Evolutionary conservation across 1,284 basidiomycete genomes (phyloP).

Genomic region (Tilletia setariae): DNA sequence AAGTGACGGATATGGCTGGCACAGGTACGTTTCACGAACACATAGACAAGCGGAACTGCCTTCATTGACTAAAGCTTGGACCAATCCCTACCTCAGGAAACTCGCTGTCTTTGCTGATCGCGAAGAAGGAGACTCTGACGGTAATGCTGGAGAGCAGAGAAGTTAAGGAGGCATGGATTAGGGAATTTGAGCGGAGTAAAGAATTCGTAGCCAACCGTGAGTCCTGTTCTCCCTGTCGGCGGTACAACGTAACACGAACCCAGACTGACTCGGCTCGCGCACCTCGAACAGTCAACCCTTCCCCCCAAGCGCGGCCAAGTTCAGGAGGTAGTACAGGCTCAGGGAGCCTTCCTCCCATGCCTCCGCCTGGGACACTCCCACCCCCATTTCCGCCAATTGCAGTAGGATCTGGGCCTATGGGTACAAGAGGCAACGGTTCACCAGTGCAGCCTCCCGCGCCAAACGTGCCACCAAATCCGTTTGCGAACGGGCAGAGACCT

Average conservation of each 20-base stretch:
- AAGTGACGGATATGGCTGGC: conserved; percentile 59
- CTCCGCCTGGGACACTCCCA: conserved; percentile 65
- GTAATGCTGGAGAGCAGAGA: conserved; percentile 67
- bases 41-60: too few species aligned
- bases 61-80: too few species aligned
- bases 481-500: conserved; percentile 17
- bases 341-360: conserved; percentile 72
- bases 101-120: conserved; percentile 72
- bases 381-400: conserved; percentile 64
- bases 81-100: conserved; percentile 60
- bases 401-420: neutral
- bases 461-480: conserved; percentile 19
- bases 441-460: conserved; percentile 17
- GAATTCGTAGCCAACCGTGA: conserved; percentile 72
- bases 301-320: conserved; percentile 59
- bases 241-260: conserved; percentile 25
- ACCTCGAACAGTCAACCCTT: conserved; percentile 43
- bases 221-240: conserved; percentile 56
- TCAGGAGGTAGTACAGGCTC: conserved; percentile 61
- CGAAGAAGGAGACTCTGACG: conserved; percentile 80
- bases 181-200: conserved; percentile 78
- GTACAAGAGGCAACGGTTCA: neutral
- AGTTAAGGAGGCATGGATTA: conserved; percentile 67
- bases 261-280: conserved; percentile 27
- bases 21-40: conserved; percentile 52